Evolutionary conservation across 2,329 filamentous ascomycete genomes (phyloP).

Genomic region (Neofusicoccum sp.): DNA sequence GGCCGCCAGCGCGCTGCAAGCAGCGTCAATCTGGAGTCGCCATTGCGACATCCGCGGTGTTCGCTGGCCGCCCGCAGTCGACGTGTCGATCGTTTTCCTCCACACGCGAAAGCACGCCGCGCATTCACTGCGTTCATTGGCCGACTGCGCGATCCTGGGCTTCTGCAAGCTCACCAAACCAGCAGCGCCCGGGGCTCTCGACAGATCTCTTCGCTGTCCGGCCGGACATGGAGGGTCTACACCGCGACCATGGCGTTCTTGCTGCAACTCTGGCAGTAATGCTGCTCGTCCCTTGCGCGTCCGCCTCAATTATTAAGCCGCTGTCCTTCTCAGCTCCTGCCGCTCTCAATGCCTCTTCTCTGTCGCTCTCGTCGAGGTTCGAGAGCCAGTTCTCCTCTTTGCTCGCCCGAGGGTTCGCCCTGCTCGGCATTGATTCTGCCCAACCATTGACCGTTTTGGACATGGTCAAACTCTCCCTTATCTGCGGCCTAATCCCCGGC

Average conservation of each 20-base stretch:
- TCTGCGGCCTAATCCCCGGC: constrained; percentile 40
- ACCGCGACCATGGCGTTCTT: constrained; percentile 15
- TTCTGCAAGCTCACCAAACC: constrained; percentile 19
- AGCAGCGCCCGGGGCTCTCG: constrained; percentile 2
- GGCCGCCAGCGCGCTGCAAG: constrained; percentile 2
- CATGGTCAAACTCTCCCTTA: constrained; percentile 41
- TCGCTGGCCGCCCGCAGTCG: constrained; percentile 12
- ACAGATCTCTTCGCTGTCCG: constrained; percentile 11
- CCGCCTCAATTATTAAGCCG: constrained; percentile 13
- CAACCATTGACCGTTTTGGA: constrained; percentile 32
- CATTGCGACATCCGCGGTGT: neutral
- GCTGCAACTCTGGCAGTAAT: constrained; percentile 9
- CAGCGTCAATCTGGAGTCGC: constrained; percentile 2
- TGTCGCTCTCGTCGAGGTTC: neutral
- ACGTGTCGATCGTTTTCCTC: constrained; percentile 16
- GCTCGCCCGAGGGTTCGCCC: constrained; percentile 31
- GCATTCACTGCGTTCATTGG: constrained; percentile 8
- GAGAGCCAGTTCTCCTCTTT: neutral
- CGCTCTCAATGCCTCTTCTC: constrained; percentile 12
- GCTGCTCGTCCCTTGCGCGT: neutral
- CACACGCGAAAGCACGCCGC: constrained; percentile 14
- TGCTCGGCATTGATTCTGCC: constrained; percentile 26
- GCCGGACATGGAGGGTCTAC: constrained; percentile 16
- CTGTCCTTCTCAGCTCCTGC: neutral
- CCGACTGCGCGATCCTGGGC: neutral